Evolutionary conservation across 2,329 filamentous ascomycete genomes (phyloP).

Genomic region (Penicillium sp.): DNA sequence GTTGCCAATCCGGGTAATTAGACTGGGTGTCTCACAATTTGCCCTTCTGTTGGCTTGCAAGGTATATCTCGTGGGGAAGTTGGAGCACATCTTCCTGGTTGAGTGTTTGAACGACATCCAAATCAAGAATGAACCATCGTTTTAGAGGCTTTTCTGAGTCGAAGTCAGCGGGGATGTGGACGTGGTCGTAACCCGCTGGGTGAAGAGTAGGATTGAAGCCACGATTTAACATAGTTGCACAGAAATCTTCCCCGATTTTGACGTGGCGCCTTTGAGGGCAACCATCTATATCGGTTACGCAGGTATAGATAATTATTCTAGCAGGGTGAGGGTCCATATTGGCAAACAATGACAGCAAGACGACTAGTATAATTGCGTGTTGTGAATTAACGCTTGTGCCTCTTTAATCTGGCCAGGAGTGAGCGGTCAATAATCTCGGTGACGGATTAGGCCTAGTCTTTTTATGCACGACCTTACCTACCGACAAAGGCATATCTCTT

Average conservation of each 20-base stretch:
- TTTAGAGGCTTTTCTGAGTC: constrained; percentile 11
- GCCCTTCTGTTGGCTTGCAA: constrained; percentile 14
- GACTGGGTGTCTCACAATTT: constrained; percentile 10
- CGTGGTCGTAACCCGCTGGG: constrained; percentile 15
- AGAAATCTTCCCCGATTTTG: constrained; percentile 13
- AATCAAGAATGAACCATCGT: constrained; percentile 18
- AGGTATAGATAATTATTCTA: constrained; percentile 13
- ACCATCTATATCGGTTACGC: constrained; percentile 17
- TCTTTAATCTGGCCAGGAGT: too few relatives aligned
- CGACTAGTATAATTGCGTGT: too few relatives aligned
- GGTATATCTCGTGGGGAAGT: constrained; percentile 16
- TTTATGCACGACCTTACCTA: too few relatives aligned
- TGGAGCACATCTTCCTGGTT: constrained; percentile 7
- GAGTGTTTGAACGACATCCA: constrained; percentile 10
- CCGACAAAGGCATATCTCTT: too few relatives aligned
- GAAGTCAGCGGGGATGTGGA: constrained; percentile 18
- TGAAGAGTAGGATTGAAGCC: constrained; percentile 11
- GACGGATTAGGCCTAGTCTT: too few relatives aligned
- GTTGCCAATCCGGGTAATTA: neutral
- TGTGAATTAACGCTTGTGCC: too few relatives aligned
- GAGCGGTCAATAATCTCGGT: too few relatives aligned
- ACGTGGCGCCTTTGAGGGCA: constrained; percentile 14
- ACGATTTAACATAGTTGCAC: constrained; percentile 7
- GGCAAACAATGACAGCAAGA: too few relatives aligned
- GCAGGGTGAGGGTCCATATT: neutral